These are phyloP conservation scores for Talaromyces borbonicus DNA, from an alignment of 495 filamentous ascomycete species.

Conservation along the genomic window DNA sequence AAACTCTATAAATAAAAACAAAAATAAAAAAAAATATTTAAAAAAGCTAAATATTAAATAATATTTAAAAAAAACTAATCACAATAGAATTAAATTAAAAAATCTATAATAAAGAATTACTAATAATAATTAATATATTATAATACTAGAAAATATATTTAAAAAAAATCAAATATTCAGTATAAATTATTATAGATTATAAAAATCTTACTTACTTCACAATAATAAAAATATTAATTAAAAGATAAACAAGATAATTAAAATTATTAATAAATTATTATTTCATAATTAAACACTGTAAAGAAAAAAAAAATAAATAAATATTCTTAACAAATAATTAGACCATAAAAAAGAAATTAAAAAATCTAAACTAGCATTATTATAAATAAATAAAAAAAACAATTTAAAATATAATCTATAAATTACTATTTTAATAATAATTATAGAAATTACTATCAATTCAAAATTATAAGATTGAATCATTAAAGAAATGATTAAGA, in stretches of 20 bases:
- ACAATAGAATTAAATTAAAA: no score
- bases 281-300: not conserved
- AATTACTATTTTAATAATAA: not conserved
- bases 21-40: no score
- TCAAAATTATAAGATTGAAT: not conserved
- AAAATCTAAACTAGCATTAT: constrained; percentile 5
- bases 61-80: no score
- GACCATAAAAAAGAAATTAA: constrained; percentile 8
- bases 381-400: constrained; percentile 6
- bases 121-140: no score
- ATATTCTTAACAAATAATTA: constrained; percentile 5
- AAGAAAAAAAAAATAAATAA: not conserved
- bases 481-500: constrained; percentile 1
- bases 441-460: not conserved
- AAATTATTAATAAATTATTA: not conserved
- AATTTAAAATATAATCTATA: constrained; percentile 9
- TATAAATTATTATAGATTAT: not conserved
- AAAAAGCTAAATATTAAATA: constrained; percentile 2
- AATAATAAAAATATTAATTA: not conserved
- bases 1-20: no score
- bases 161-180: not conserved
- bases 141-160: constrained; percentile 8
- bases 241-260: not conserved
- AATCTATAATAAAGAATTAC: no score
- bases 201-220: not conserved